Percentiles rank a stretch among this genome's conserved stretches.
These are phyloP conservation scores for Saccharata proteae DNA, from an alignment of 2,329 filamentous ascomycete species.

Conservation along the genomic window DNA sequence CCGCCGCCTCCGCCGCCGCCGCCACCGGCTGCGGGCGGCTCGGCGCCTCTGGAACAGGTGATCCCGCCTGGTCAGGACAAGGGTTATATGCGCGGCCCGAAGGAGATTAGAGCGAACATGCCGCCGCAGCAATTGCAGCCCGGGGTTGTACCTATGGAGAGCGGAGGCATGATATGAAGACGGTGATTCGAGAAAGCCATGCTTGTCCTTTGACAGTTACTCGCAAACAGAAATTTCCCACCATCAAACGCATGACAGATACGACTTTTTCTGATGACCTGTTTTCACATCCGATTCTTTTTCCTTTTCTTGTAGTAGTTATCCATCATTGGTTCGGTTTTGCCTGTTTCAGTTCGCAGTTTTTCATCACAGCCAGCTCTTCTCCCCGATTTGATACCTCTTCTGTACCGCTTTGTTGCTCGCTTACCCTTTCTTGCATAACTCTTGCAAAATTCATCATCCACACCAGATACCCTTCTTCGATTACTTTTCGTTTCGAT, in stretches of 20 bases:
- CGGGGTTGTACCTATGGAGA: slow-evolving; percentile 25
- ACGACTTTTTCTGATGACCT: not conserved
- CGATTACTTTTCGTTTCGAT: not conserved
- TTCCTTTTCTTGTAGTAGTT: not conserved
- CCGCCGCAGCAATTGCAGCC: slow-evolving; percentile 33
- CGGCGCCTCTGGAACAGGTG: slow-evolving; percentile 25
- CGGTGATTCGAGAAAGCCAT: too few species aligned
- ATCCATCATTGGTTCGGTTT: not conserved
- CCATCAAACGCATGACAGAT: too few species aligned
- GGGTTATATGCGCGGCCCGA: slow-evolving; percentile 28
- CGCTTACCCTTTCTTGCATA: slow-evolving; percentile 3
- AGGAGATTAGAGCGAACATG: slow-evolving; percentile 38
- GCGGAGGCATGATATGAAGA: slow-evolving; percentile 22
- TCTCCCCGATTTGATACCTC: slow-evolving; percentile 4
- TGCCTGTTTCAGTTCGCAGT: too few species aligned
- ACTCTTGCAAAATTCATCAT: not conserved
- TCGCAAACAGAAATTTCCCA: too few species aligned
- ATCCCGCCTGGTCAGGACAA: slow-evolving; percentile 23
- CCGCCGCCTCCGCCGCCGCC: slow-evolving; percentile 27
- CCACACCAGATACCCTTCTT: not conserved
- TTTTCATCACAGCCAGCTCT: too few species aligned
- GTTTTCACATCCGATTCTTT: not conserved
- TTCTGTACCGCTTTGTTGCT: slow-evolving; percentile 2
- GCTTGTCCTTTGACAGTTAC: too few species aligned
- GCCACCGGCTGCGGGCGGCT: slow-evolving; percentile 10